Percentiles rank a stretch among this genome's conserved stretches.
phyloP scores from a whole-genome alignment of 2,329 filamentous ascomycete species.

The Claviceps humidiphila region DNA sequence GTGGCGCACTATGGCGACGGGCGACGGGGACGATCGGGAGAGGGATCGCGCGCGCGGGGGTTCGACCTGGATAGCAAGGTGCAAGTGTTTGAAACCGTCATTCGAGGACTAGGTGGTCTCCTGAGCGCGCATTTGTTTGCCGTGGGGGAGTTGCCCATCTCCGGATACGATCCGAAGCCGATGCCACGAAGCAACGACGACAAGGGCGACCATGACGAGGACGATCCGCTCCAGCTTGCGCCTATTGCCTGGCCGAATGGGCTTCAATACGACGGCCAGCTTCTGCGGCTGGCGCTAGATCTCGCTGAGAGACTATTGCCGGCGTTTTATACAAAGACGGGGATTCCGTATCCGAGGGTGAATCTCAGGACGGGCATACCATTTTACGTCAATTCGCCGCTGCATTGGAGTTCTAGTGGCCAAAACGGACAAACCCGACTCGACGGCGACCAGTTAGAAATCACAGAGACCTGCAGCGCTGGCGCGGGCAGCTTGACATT shows the following conservation, averaged over 20 bases:
- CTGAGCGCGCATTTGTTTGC: constrained; percentile 91
- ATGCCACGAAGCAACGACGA: constrained; percentile 2
- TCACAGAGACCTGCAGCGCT: constrained; percentile 93
- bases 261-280: constrained; percentile 76
- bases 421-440: constrained; percentile 20
- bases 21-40: constrained; percentile 49
- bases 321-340: constrained; percentile 82
- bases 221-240: constrained; percentile 31
- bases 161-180: constrained; percentile 51
- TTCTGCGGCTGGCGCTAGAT: constrained; percentile 80
- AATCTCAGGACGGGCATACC: constrained; percentile 85
- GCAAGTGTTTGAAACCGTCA: constrained; percentile 96
- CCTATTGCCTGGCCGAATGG: constrained; percentile 62
- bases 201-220: constrained; percentile 10
- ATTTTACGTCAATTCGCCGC: constrained; percentile 77
- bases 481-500: constrained; percentile 91
- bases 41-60: constrained; percentile 60
- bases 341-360: constrained; percentile 86
- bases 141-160: constrained; percentile 76
- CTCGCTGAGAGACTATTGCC: constrained; percentile 73
- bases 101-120: constrained; percentile 79
- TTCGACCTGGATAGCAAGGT: constrained; percentile 98
- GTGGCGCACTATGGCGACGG: constrained; percentile 83
- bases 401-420: constrained; percentile 42
- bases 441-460: constrained; percentile 40